Evolutionary conservation across 257 asterid species (phyloP).

Genomic region (Scutellaria barbata): DNA sequence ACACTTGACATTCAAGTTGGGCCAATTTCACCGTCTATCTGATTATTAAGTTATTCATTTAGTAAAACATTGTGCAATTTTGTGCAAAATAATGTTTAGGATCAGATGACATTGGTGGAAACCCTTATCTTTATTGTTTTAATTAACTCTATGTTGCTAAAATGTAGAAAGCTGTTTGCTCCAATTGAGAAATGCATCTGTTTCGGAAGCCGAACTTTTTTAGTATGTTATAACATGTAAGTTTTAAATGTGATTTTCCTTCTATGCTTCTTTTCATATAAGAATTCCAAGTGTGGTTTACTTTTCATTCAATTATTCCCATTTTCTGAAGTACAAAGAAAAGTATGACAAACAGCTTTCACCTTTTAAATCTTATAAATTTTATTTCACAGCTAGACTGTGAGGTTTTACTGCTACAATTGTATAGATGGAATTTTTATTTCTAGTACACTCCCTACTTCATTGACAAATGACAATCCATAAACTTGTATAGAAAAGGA

Average conservation of each 20-base stretch:
- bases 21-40: conserved; percentile 19
- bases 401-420: not conserved
- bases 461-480: conserved; percentile 13
- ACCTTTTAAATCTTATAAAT: no score
- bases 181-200: conserved; percentile 8
- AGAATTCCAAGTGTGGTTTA: no score
- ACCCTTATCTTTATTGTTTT: conserved; percentile 8
- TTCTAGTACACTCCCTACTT: not conserved
- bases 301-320: no score
- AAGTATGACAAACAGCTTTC: no score
- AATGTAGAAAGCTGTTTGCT: not conserved
- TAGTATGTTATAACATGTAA: no score
- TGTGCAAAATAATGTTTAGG: not conserved
- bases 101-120: conserved; percentile 13
- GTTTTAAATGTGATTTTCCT: no score
- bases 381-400: no score
- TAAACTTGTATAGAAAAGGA: conserved; percentile 11
- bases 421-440: not conserved
- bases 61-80: not conserved
- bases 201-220: not conserved
- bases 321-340: no score
- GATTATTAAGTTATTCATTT: not conserved
- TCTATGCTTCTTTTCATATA: no score
- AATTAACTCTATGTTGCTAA: conserved; percentile 9
- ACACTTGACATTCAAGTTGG: conserved; percentile 15